Evolutionary conservation across 805 yeast genomes (phyloP).

Genomic region (Tetrapisispora taiwanensis): DNA sequence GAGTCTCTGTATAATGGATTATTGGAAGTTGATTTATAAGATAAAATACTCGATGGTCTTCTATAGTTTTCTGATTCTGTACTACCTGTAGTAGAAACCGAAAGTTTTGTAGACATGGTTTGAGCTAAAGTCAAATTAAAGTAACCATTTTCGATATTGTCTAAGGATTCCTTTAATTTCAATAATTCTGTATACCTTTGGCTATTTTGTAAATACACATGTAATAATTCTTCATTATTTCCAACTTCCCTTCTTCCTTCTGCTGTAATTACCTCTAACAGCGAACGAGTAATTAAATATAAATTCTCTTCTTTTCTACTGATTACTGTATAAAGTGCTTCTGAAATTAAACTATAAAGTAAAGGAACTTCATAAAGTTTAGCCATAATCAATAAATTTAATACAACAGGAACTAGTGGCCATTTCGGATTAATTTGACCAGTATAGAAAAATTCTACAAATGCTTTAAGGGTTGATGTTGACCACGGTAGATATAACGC

Average conservation of each 20-base stretch:
- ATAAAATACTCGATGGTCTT: not conserved
- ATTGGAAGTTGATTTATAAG: slow-evolving; percentile 7
- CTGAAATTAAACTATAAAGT: slow-evolving; percentile 57
- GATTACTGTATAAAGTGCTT: slow-evolving; percentile 57
- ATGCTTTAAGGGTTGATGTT: slow-evolving; percentile 50
- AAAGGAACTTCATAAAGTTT: slow-evolving; percentile 61
- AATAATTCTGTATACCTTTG: slow-evolving; percentile 31
- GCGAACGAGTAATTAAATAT: not conserved
- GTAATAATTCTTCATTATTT: slow-evolving; percentile 15
- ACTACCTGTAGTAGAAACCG: slow-evolving; percentile 17
- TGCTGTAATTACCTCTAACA: slow-evolving; percentile 8
- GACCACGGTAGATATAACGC: slow-evolving; percentile 59
- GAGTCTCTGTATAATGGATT: slow-evolving; percentile 16
- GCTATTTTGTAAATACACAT: slow-evolving; percentile 18
- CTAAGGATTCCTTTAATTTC: slow-evolving; percentile 45
- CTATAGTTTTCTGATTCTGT: slow-evolving; percentile 10
- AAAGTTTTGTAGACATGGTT: slow-evolving; percentile 33
- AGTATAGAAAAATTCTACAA: slow-evolving; percentile 64
- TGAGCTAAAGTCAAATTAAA: slow-evolving; percentile 44
- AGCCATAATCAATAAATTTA: slow-evolving; percentile 53
- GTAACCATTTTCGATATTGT: slow-evolving; percentile 56
- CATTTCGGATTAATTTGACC: slow-evolving; percentile 73
- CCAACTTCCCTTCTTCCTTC: not conserved
- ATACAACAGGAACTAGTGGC: slow-evolving; percentile 58
- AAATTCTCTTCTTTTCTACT: slow-evolving; percentile 52